Conservation (phyloP, 2,329 filamentous ascomycete genomes). For the Davidsoniella eucalypti region DNA sequence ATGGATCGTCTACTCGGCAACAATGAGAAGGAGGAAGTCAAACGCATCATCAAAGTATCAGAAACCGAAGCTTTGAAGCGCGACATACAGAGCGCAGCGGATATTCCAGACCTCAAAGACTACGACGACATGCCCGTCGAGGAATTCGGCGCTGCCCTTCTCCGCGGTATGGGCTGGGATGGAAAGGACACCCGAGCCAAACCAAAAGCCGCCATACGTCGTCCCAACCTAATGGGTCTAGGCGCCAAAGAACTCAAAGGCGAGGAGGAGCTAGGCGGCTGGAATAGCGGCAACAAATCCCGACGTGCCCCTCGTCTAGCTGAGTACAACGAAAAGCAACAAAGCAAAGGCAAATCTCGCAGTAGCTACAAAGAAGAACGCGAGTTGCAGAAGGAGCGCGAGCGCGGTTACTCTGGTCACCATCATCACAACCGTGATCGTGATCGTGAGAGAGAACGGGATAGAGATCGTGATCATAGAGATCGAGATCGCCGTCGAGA, state of each 20-base stretch:
- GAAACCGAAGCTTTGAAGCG: constrained; percentile 53
- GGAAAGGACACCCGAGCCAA: constrained; percentile 37
- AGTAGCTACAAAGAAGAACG: constrained; percentile 32
- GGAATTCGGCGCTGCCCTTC: constrained; percentile 78
- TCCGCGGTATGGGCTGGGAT: constrained; percentile 95
- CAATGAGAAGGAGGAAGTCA: constrained; percentile 20
- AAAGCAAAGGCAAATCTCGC: constrained; percentile 27
- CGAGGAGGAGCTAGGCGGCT: constrained; percentile 58
- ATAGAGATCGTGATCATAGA: constrained; percentile 17
- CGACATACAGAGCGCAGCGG: constrained; percentile 56
- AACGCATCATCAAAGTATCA: constrained; percentile 38
- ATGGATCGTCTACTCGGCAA: constrained; percentile 50
- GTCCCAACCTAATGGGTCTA: constrained; percentile 71
- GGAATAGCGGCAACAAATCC: constrained; percentile 50
- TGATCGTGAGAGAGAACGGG: constrained; percentile 22
- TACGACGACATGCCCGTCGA: constrained; percentile 85
- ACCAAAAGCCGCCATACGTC: constrained; percentile 47
- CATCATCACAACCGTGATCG: constrained; percentile 9
- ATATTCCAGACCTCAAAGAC: constrained; percentile 60
- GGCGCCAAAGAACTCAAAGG: constrained; percentile 69
- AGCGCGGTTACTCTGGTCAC: constrained; percentile 13
- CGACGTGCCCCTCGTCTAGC: constrained; percentile 26
- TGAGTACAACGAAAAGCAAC: constrained; percentile 29
- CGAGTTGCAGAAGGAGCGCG: constrained; percentile 26
- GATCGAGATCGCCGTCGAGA: constrained; percentile 16